Base-by-base conservation (phyloP, 2,329 filamentous ascomycete species). In the Cladophialophora chaetospira region DNA sequence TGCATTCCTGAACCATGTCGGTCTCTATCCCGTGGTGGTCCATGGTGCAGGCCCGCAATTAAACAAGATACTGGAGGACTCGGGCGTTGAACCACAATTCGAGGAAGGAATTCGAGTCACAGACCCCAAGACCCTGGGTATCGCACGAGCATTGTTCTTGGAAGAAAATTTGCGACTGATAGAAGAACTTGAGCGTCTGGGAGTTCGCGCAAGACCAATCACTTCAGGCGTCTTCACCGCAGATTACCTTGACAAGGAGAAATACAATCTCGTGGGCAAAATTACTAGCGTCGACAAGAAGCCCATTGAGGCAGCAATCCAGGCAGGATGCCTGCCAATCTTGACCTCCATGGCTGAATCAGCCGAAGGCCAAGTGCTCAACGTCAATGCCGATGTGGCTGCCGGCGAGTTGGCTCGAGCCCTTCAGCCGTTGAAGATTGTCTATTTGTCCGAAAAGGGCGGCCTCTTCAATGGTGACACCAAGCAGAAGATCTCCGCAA, bases 391-490 rank as follows among this genome's bases (percentile, higher is more conserved):
- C 31, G 94, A 99, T 73, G 93, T 97, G 60, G 93, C 93, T 31
- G 94, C 94, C 26, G 92, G 92, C 63, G 93, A 97, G 77, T 81
- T 99, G 60, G 93, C 94, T 21, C 87, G 90, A 58, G 85, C 89
- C 55, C 79, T 99, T 52, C 87, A 97, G 75, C 94, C 94, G 23
- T 79, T 97, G 68, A 99, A 99, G 84, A 93, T 97, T 60, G 92
- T 99, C 58, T 99, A 97, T 72, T 82, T 97, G n/a, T 95, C 91
- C 4, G 94, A 99, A 78, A 97, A 97, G 82, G 94, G 94, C 47
- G 94, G 93, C 5, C 78, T 99, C 29, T 96, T 96, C 76, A 91
- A 97, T 71, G 92, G 91, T 58, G 89, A 96, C 63, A 89, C 87
- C n/a, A 88, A 88, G 57, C 88, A 93, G 79, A 96, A 96, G 79